Conservation (phyloP, 2,329 filamentous ascomycete genomes). For the Ceratocystis cacaofunesta region DNA sequence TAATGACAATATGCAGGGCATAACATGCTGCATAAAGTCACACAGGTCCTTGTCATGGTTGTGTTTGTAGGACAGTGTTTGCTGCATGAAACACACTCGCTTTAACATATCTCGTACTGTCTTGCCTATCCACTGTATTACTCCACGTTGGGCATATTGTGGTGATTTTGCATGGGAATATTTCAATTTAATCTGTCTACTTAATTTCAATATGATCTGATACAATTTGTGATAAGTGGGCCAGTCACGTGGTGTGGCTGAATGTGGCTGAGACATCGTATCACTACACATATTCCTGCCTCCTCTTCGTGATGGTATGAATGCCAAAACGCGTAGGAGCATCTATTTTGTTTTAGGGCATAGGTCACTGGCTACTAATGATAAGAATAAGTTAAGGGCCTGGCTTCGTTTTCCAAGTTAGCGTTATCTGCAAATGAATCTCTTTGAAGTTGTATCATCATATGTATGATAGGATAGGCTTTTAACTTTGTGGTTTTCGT, state of each 20-base stretch:
- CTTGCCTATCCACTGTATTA: background rate
- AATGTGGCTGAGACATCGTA: too few species aligned
- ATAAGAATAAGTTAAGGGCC: background rate
- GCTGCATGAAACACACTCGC: constrained; percentile 8
- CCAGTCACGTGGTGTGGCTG: too few species aligned
- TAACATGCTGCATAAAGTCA: background rate
- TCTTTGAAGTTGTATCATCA: background rate
- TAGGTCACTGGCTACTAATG: background rate
- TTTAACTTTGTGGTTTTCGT: background rate
- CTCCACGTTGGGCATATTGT: background rate
- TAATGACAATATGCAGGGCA: background rate
- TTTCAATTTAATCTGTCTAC: too few species aligned
- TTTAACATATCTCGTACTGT: constrained; percentile 2
- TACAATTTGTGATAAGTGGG: too few species aligned
- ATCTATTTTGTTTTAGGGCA: background rate
- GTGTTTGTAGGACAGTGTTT: constrained; percentile 16
- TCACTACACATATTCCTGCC: background rate
- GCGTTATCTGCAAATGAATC: background rate
- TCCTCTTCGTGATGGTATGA: background rate
- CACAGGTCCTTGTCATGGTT: background rate
- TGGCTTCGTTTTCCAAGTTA: background rate
- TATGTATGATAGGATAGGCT: too few species aligned
- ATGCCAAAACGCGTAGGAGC: background rate
- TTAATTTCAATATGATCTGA: too few species aligned
- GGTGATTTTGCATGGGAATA: too few species aligned